These are phyloP conservation scores for Psidium guajava DNA, from an alignment of 345 rosid species.

Conservation along the genomic window DNA sequence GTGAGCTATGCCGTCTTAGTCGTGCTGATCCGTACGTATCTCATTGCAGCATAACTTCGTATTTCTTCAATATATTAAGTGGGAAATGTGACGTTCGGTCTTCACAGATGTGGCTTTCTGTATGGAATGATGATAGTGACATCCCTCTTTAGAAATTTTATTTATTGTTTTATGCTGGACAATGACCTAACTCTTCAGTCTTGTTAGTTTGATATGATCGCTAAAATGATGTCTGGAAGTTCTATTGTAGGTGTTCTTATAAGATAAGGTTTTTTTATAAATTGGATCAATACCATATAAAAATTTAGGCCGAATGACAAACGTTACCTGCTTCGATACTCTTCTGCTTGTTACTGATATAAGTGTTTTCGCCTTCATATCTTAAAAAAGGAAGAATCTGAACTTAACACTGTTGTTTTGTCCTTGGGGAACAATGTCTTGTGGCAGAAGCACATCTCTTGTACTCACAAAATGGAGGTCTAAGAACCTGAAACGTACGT, in stretches of 20 bases:
- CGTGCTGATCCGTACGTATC: constrained; percentile 96
- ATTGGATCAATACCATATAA: neutral
- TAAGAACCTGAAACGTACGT: neutral
- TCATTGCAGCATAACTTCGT: neutral
- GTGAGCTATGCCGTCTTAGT: constrained; percentile 82
- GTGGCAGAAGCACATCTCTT: neutral
- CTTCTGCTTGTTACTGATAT: neutral
- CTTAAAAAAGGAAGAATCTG: neutral
- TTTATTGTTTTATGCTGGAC: neutral
- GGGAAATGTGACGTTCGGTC: neutral
- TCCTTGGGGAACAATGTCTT: neutral
- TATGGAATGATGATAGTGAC: neutral
- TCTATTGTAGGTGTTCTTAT: neutral
- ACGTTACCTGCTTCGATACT: neutral
- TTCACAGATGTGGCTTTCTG: neutral
- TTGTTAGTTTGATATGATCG: neutral
- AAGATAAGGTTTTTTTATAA: neutral
- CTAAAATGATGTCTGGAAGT: neutral
- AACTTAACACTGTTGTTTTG: neutral
- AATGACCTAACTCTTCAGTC: neutral
- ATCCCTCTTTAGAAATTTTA: neutral
- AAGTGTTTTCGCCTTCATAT: neutral
- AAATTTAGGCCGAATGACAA: neutral
- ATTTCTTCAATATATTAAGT: neutral
- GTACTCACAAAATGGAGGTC: neutral